A percentile compares a stretch with the other conserved stretches of the same genome.
phyloP scores from a whole-genome alignment of 306 rosid genomes.

The Alnus glutinosa region DNA sequence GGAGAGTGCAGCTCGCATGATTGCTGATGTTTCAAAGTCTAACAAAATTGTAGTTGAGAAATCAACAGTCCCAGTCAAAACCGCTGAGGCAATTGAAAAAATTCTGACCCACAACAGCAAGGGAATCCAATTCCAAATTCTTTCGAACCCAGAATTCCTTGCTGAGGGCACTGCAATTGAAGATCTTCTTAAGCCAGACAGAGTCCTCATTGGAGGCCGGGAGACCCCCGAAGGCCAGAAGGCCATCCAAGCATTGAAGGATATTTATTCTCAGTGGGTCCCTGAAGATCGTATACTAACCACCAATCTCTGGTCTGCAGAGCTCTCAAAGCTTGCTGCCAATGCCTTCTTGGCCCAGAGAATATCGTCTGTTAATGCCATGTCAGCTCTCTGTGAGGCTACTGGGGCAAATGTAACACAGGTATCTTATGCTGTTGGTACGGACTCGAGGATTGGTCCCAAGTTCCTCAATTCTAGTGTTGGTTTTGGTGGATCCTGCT shows the following conservation, averaged over 20 bases:
- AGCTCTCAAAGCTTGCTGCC: constrained; percentile 92
- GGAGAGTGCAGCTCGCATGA: constrained; percentile 99
- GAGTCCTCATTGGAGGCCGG: constrained; percentile 91
- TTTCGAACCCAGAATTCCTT: constrained; percentile 92
- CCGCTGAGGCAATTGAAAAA: constrained; percentile 95
- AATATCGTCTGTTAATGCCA: constrained; percentile 89
- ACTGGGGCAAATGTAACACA: constrained; percentile 81
- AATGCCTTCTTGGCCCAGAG: constrained; percentile 97
- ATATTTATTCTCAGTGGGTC: constrained; percentile 87
- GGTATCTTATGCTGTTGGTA: constrained; percentile 84
- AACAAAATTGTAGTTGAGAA: constrained; percentile 95
- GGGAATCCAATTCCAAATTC: constrained; percentile 82
- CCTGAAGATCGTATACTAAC: constrained; percentile 74
- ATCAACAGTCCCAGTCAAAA: constrained; percentile 95
- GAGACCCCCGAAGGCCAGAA: constrained; percentile 78
- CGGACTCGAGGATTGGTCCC: constrained; percentile 90
- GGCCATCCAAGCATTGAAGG: constrained; percentile 71
- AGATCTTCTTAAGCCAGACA: constrained; percentile 80
- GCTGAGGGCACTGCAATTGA: constrained; percentile 93
- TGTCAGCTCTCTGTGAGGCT: constrained; percentile 98
- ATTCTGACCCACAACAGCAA: constrained; percentile 88
- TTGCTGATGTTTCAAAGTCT: constrained; percentile 86
- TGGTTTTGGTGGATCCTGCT: constrained; percentile 98
- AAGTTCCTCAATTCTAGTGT: constrained; percentile 90
- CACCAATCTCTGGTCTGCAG: constrained; percentile 96